Evolutionary conservation across 306 rosid species (phyloP).

Genomic region (Vigna nakashimae): DNA sequence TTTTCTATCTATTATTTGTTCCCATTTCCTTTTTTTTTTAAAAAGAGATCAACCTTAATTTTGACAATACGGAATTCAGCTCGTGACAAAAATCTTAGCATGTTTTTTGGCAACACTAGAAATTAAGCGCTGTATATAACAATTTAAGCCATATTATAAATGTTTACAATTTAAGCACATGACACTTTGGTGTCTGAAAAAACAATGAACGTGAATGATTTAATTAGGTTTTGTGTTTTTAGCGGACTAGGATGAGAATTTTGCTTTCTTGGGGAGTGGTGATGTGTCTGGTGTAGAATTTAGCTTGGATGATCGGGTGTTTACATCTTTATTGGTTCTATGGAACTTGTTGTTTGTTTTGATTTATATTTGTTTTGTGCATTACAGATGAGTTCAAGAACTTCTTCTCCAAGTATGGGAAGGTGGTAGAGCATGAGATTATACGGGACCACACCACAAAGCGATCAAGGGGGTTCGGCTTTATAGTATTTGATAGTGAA

Average conservation of each 20-base stretch:
- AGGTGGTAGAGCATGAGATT: conserved; percentile 86
- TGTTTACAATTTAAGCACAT: neutral
- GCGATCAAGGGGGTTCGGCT: conserved; percentile 93
- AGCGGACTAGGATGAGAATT: neutral
- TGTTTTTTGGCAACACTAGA: neutral
- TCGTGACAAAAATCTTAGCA: neutral
- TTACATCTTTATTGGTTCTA: neutral
- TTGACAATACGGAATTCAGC: neutral
- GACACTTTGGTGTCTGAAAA: neutral
- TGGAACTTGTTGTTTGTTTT: neutral
- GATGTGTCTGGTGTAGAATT: neutral
- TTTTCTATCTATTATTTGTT: neutral
- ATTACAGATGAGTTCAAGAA: conserved; percentile 71
- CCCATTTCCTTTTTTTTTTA: too few species aligned
- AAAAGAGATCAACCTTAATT: neutral
- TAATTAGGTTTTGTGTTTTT: neutral
- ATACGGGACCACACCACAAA: conserved; percentile 86
- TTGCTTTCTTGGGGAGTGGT: neutral
- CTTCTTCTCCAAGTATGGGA: conserved; percentile 78
- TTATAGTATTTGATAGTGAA: conserved; percentile 84
- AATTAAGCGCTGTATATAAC: neutral
- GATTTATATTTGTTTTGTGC: conserved; percentile 10
- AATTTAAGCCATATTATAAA: neutral
- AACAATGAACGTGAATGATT: neutral
- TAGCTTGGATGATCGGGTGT: neutral